Evolutionary conservation across 352 stramenopile species (phyloP).

Genomic region (Hyaloperonospora arabidopsidis): DNA sequence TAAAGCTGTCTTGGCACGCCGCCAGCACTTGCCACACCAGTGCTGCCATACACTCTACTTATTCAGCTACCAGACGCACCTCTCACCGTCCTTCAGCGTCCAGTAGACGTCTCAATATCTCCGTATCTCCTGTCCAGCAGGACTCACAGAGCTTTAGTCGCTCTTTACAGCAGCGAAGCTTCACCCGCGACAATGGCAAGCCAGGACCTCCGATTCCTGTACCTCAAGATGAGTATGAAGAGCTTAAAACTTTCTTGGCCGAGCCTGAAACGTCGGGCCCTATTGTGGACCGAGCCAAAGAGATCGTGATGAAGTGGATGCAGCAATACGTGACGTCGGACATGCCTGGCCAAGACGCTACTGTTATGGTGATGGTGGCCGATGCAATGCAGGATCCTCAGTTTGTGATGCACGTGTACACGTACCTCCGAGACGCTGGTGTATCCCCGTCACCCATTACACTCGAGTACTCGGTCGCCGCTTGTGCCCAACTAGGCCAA

Average conservation of each 20-base stretch:
- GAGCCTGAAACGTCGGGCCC: conserved; percentile 33
- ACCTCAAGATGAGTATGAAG: conserved; percentile 41
- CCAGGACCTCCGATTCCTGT: conserved; percentile 12
- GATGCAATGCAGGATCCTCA: conserved; percentile 44
- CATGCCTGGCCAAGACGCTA: conserved; percentile 67
- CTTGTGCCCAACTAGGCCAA: conserved; percentile 48
- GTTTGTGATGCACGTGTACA: conserved; percentile 60
- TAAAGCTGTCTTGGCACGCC: conserved; percentile 16
- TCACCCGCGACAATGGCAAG: conserved; percentile 14
- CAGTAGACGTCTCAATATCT: conserved; percentile 7
- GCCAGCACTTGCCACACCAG: background rate
- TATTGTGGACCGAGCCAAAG: conserved; percentile 24
- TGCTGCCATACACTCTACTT: background rate
- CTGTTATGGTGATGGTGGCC: conserved; percentile 73
- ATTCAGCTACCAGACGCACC: conserved; percentile 6
- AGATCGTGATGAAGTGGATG: conserved; percentile 48
- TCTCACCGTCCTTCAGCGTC: conserved; percentile 5
- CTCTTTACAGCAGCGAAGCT: conserved; percentile 12
- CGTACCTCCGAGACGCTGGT: conserved; percentile 37
- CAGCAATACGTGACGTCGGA: conserved; percentile 46
- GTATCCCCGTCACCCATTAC: conserved; percentile 63
- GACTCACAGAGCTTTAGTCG: conserved; percentile 2
- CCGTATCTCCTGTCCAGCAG: background rate
- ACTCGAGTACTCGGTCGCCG: conserved; percentile 51
- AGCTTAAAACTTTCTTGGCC: conserved; percentile 57